Conservation (phyloP, 495 filamentous ascomycete genomes). For the Schizothecium vesticola region DNA sequence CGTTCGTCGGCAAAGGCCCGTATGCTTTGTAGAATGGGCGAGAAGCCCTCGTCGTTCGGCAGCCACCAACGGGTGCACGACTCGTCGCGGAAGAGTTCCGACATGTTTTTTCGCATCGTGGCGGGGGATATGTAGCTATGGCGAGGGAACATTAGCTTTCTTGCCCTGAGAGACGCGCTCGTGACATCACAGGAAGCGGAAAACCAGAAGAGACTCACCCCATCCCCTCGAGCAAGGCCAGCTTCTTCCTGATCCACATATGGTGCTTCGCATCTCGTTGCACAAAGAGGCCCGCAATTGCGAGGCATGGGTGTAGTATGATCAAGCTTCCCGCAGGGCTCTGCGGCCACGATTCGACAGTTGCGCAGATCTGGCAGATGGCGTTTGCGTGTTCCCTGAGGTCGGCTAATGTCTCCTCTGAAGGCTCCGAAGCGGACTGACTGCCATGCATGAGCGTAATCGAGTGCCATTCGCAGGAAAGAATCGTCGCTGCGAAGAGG, state of each 20-base stretch:
- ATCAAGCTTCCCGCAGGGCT: constrained; percentile 64
- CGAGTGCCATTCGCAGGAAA: constrained; percentile 71
- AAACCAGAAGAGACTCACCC: constrained; percentile 57
- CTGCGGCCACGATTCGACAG: constrained; percentile 65
- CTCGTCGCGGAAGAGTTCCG: constrained; percentile 62
- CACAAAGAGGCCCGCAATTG: constrained; percentile 71
- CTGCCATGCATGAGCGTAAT: constrained; percentile 76
- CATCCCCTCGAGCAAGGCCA: constrained; percentile 69
- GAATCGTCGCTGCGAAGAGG: constrained; percentile 64
- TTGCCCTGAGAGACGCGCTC: constrained; percentile 1
- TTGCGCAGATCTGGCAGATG: constrained; percentile 71
- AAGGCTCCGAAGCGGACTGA: constrained; percentile 53
- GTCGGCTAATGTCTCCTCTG: constrained; percentile 47
- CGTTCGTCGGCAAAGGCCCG: constrained; percentile 73
- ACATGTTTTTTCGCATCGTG: constrained; percentile 66
- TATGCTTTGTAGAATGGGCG: constrained; percentile 64
- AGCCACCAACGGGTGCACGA: constrained; percentile 80
- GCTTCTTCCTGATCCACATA: constrained; percentile 79
- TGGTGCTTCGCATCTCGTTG: constrained; percentile 64
- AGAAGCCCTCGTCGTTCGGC: constrained; percentile 70
- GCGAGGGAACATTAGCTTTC: constrained; percentile 6
- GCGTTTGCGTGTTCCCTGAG: constrained; percentile 58
- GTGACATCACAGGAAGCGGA: background rate
- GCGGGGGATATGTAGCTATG: constrained; percentile 75
- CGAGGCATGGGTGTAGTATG: constrained; percentile 69